Conservation (phyloP, 108 stramenopile species). For the Stephanodiscus triporus region DNA sequence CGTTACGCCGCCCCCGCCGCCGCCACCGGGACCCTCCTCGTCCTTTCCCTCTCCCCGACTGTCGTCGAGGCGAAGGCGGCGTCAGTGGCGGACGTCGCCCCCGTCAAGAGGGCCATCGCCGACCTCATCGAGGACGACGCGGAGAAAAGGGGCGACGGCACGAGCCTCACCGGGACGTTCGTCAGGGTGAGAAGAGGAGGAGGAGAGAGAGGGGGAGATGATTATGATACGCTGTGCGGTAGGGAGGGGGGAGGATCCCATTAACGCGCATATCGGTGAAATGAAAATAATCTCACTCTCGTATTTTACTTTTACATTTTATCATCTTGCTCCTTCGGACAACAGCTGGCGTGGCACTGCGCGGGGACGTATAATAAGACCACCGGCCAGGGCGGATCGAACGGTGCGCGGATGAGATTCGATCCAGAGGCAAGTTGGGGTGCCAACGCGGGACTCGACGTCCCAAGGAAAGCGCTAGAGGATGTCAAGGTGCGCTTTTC, state of each 20-base stretch:
- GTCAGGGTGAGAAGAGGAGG: slow-evolving; percentile 49
- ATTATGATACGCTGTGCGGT: background rate
- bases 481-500: slow-evolving; percentile 57
- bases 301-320: background rate
- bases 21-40: slow-evolving; percentile 43
- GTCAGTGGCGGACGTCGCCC: slow-evolving; percentile 57
- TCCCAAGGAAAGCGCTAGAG: slow-evolving; percentile 76
- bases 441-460: slow-evolving; percentile 91
- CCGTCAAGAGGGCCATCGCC: slow-evolving; percentile 73
- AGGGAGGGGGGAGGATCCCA: background rate
- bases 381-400: slow-evolving; percentile 88
- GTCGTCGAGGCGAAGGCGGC: slow-evolving; percentile 31
- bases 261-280: background rate
- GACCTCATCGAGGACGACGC: slow-evolving; percentile 75
- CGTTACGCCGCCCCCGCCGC: slow-evolving; percentile 43
- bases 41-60: slow-evolving; percentile 31
- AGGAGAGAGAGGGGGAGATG: too few relatives aligned
- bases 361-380: slow-evolving; percentile 85
- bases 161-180: slow-evolving; percentile 73
- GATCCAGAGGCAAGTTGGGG: slow-evolving; percentile 85
- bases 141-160: slow-evolving; percentile 82
- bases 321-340: too few relatives aligned
- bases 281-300: background rate
- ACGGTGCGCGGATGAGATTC: slow-evolving; percentile 96
- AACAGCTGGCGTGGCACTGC: slow-evolving; percentile 94